A percentile compares a stretch with the other conserved stretches of the same genome.
phyloP scores from a whole-genome alignment of 2,329 filamentous ascomycete genomes.

The Diaporthe citri region DNA sequence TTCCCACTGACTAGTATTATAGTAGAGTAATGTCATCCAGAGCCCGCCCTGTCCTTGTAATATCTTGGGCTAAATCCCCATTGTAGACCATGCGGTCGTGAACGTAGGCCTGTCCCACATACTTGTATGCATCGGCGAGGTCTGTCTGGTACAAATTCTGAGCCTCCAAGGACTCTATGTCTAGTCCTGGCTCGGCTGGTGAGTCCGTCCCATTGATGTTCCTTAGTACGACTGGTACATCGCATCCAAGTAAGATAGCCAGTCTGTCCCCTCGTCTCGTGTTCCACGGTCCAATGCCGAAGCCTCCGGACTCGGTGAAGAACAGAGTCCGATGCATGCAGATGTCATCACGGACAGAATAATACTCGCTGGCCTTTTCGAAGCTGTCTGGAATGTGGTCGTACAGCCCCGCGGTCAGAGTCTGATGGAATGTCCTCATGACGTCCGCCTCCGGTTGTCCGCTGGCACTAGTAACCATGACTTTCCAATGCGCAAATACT shows the following conservation, averaged over 20 bases:
- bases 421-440: not conserved
- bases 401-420: not conserved
- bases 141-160: not conserved
- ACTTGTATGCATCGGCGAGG: not conserved
- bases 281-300: not conserved
- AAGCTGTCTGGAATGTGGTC: not conserved
- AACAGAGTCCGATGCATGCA: not conserved
- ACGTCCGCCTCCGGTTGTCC: not conserved
- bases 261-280: not conserved
- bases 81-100: not conserved
- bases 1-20: not conserved
- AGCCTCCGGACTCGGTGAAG: not conserved
- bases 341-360: not conserved
- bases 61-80: not conserved
- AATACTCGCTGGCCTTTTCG: not conserved
- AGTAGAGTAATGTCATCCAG: not conserved
- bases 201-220: not conserved
- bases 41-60: not conserved
- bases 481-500: not conserved
- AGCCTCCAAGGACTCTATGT: not conserved
- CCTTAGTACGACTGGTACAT: not conserved
- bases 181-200: not conserved
- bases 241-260: not conserved
- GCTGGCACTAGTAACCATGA: not conserved
- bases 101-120: not conserved